phyloP scores from a whole-genome alignment of 108 stramenopile species.

The Parietichytrium sp. region DNA sequence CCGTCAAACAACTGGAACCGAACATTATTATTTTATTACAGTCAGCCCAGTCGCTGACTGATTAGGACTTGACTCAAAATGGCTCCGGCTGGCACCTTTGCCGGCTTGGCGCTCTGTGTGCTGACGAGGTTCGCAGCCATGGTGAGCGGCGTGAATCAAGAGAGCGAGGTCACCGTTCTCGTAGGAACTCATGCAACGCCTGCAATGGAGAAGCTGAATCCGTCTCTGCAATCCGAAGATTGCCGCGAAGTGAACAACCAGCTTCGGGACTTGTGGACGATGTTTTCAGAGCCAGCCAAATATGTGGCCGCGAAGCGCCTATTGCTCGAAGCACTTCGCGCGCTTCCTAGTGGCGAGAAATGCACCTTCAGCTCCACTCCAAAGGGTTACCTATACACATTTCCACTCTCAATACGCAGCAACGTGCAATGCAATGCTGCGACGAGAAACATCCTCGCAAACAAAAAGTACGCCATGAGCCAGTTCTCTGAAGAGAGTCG shows the following conservation, averaged over 20 bases:
- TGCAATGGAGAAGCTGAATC: not conserved
- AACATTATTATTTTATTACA: too few relatives aligned
- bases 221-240: not conserved
- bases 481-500: not conserved
- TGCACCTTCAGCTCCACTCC: conserved; percentile 22
- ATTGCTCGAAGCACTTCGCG: not conserved
- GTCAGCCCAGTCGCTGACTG: too few relatives aligned
- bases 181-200: conserved; percentile 7
- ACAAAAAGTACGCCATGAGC: conserved; percentile 12
- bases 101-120: too few relatives aligned
- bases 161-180: not conserved
- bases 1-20: too few relatives aligned
- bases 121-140: too few relatives aligned
- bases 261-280: conserved; percentile 17
- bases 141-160: too few relatives aligned
- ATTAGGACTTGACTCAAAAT: too few relatives aligned
- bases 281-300: not conserved
- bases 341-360: not conserved
- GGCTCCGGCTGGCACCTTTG: too few relatives aligned
- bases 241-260: conserved; percentile 18
- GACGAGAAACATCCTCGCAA: not conserved
- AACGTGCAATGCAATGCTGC: not conserved
- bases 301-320: not conserved
- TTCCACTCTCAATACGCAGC: not conserved
- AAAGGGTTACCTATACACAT: not conserved